Conservation (phyloP, 2,329 filamentous ascomycete species). For the Westerdykella aurantiaca region DNA sequence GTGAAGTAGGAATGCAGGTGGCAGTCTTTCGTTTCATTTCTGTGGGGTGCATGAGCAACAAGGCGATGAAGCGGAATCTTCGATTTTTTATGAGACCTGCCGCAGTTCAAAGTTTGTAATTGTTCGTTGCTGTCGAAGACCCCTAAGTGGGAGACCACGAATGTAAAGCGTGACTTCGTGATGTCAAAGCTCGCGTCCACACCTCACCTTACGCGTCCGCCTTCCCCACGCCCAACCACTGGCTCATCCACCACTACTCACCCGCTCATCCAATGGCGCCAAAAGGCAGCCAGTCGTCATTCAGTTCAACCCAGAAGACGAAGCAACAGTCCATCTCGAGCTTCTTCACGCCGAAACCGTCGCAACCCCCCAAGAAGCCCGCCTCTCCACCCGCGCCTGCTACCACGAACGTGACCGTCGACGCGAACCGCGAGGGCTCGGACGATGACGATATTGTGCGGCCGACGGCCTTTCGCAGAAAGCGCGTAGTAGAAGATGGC, state of each 20-base stretch:
- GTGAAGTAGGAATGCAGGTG: no score
- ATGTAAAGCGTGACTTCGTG: constrained; percentile 7
- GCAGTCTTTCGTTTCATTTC: no score
- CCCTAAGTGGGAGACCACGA: neutral
- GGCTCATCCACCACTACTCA: neutral
- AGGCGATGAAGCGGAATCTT: no score
- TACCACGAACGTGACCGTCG: constrained; percentile 6
- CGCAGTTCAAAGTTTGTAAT: no score
- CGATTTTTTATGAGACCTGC: no score
- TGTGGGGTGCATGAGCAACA: no score
- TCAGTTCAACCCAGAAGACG: constrained; percentile 44
- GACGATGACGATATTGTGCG: constrained; percentile 9
- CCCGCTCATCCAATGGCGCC: constrained; percentile 29
- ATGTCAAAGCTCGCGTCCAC: constrained; percentile 8
- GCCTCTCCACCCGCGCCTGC: constrained; percentile 17
- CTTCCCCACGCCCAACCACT: constrained; percentile 4
- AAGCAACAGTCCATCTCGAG: constrained; percentile 80
- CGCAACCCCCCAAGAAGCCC: constrained; percentile 30
- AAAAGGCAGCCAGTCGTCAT: constrained; percentile 28
- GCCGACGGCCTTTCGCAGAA: constrained; percentile 11
- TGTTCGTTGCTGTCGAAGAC: neutral
- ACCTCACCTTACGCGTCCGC: neutral
- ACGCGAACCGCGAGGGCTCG: constrained; percentile 10
- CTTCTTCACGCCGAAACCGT: constrained; percentile 60
- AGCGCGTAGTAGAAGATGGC: constrained; percentile 35